Conservation (phyloP, 495 filamentous ascomycete genomes). For the Amniculicola lignicola region DNA sequence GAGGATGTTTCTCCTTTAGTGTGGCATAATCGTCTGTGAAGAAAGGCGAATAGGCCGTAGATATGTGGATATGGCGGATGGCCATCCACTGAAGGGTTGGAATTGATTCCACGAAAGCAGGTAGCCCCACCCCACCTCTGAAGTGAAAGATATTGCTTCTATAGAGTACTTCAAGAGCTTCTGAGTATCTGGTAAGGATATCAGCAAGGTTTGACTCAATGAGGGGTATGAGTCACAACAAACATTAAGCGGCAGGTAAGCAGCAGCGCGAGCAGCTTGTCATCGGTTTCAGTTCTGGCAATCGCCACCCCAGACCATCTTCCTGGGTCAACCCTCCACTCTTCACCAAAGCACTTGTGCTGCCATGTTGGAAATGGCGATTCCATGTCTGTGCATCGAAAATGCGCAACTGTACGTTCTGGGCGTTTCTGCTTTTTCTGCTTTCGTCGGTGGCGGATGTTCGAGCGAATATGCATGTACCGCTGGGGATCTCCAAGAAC, state of each 20-base stretch:
- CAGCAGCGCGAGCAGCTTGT: constrained; percentile 5
- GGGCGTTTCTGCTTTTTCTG: no score
- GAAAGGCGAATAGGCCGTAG: no score
- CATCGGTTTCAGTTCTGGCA: not conserved
- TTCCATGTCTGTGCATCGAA: constrained; percentile 10
- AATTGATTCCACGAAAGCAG: not conserved
- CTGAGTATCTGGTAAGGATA: not conserved
- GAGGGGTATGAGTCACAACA: not conserved
- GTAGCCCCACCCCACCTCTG: constrained; percentile 5
- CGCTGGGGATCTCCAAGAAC: constrained; percentile 5
- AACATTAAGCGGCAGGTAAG: constrained; percentile 14
- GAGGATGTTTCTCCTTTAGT: not conserved
- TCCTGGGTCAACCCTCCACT: not conserved
- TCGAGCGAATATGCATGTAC: constrained; percentile 9
- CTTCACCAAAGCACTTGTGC: constrained; percentile 10
- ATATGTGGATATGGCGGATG: constrained; percentile 9
- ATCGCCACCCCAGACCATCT: not conserved
- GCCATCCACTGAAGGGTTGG: constrained; percentile 1
- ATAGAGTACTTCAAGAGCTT: constrained; percentile 16
- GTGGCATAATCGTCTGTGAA: not conserved
- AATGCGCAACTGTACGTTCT: not conserved
- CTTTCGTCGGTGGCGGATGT: not conserved
- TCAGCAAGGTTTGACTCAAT: not conserved
- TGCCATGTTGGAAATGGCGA: constrained; percentile 13
- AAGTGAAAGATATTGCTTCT: constrained; percentile 5